Evolutionary conservation across 192 early-diverging fungal genomes (phyloP).

Genomic region (Backusella australiensis): DNA sequence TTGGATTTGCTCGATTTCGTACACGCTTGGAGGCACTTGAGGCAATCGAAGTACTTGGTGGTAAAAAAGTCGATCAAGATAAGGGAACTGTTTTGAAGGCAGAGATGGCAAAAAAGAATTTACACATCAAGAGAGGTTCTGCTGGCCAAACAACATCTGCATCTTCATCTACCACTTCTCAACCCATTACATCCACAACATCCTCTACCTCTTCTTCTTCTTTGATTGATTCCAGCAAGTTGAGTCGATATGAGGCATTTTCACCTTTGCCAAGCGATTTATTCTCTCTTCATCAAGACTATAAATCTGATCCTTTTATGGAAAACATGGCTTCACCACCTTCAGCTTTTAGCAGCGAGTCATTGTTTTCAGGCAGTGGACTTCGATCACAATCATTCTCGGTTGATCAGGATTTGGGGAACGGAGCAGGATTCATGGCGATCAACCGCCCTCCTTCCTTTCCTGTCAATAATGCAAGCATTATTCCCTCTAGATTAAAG

Average conservation of each 20-base stretch:
- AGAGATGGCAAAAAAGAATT: constrained; percentile 98
- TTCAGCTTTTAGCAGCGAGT: constrained; percentile 40
- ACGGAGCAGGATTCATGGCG: neutral
- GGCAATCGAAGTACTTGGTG: constrained; percentile 87
- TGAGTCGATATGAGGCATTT: constrained; percentile 21
- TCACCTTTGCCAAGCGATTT: constrained; percentile 52
- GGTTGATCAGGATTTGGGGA: constrained; percentile 28
- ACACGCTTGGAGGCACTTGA: constrained; percentile 86
- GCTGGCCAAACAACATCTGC: constrained; percentile 17
- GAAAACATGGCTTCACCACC: constrained; percentile 21
- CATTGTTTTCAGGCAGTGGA: constrained; percentile 24
- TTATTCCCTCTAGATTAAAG: neutral
- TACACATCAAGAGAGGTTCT: constrained; percentile 84
- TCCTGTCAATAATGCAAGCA: neutral
- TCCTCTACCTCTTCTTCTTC: neutral
- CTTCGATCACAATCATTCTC: constrained; percentile 31
- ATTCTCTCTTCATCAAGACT: constrained; percentile 44
- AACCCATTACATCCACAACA: neutral
- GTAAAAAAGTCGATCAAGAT: constrained; percentile 84
- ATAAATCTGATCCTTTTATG: constrained; percentile 20
- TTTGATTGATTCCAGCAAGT: neutral
- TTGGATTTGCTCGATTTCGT: constrained; percentile 98
- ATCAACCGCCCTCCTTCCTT: neutral
- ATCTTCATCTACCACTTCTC: constrained; percentile 5
- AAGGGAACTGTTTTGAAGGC: constrained; percentile 87